Evolutionary conservation across 331 rosid species (phyloP).

Genomic region (Phaseolus coccineus): DNA sequence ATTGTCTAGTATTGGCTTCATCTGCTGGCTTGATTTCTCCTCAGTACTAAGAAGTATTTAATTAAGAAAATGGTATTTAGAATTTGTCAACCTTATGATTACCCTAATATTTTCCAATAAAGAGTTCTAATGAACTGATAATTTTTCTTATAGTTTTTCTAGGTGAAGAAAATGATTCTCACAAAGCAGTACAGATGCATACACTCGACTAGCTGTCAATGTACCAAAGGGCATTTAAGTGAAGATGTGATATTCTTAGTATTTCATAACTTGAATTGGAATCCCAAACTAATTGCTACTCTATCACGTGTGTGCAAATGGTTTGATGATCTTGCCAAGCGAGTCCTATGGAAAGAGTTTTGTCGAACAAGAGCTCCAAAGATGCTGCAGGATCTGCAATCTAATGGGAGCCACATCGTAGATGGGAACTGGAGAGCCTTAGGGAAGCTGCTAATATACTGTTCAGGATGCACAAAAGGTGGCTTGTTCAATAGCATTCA

Average conservation of each 20-base stretch:
- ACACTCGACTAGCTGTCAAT: slow-evolving; percentile 90
- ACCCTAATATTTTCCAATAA: neutral
- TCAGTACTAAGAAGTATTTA: neutral
- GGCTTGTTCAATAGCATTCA: slow-evolving; percentile 75
- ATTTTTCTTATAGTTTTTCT: slow-evolving; percentile 25
- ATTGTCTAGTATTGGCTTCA: neutral
- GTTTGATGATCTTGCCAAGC: slow-evolving; percentile 98
- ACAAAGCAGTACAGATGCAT: slow-evolving; percentile 91
- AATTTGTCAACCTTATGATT: slow-evolving; percentile 3
- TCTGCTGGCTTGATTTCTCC: slow-evolving; percentile 15
- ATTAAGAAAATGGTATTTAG: neutral
- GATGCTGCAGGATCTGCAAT: slow-evolving; percentile 91
- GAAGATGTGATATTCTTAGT: slow-evolving; percentile 86
- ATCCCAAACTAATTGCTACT: slow-evolving; percentile 82
- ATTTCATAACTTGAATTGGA: slow-evolving; percentile 79
- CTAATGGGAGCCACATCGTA: slow-evolving; percentile 83
- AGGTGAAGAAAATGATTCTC: slow-evolving; percentile 75
- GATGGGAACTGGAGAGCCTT: slow-evolving; percentile 99
- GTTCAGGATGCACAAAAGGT: slow-evolving; percentile 85
- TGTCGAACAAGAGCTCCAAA: slow-evolving; percentile 88
- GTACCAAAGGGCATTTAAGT: slow-evolving; percentile 88
- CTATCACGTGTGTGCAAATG: slow-evolving; percentile 93
- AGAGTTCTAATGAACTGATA: slow-evolving; percentile 36
- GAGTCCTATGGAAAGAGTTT: slow-evolving; percentile 95
- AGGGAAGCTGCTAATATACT: slow-evolving; percentile 86